Percentiles rank a stretch among this genome's conserved stretches.
phyloP scores from a whole-genome alignment of 1,139 yeast genomes.

The Yamadazyma sp. region DNA sequence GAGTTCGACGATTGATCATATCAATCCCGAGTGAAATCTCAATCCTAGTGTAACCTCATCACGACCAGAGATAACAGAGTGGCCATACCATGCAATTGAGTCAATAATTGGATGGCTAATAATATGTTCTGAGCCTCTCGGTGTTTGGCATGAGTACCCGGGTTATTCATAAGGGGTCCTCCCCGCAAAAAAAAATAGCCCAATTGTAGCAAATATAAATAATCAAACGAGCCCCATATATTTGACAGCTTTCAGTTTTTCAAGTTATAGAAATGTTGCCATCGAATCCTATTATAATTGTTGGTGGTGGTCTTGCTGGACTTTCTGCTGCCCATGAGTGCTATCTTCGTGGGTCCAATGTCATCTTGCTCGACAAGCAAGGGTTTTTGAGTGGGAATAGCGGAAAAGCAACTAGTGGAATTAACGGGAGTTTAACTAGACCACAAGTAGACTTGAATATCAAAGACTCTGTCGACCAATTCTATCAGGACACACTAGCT shows the following conservation, averaged over 20 bases:
- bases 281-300: constrained; percentile 53
- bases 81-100: too few relatives aligned
- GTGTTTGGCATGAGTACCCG: neutral
- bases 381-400: constrained; percentile 75
- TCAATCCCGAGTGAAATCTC: too few relatives aligned
- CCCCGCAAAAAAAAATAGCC: constrained; percentile 3
- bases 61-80: too few relatives aligned
- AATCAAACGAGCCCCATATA: constrained; percentile 1
- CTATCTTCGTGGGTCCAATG: constrained; percentile 54
- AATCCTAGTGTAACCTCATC: too few relatives aligned
- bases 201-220: constrained; percentile 2
- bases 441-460: constrained; percentile 55
- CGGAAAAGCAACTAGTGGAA: constrained; percentile 80
- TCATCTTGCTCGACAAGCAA: constrained; percentile 62
- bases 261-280: constrained; percentile 18
- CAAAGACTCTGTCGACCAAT: constrained; percentile 56
- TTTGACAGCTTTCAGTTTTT: neutral
- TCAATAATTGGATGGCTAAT: too few relatives aligned
- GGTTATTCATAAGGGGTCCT: neutral
- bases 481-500: constrained; percentile 63
- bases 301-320: constrained; percentile 84
- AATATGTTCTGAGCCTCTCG: neutral
- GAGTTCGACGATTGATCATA: too few relatives aligned
- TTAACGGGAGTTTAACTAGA: constrained; percentile 69
- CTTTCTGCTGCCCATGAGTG: constrained; percentile 73